Evolutionary conservation across 2,329 filamentous ascomycete genomes (phyloP), one percentile per base, ranked within the genome.

Genomic region (Aspergillus sp.): DNA sequence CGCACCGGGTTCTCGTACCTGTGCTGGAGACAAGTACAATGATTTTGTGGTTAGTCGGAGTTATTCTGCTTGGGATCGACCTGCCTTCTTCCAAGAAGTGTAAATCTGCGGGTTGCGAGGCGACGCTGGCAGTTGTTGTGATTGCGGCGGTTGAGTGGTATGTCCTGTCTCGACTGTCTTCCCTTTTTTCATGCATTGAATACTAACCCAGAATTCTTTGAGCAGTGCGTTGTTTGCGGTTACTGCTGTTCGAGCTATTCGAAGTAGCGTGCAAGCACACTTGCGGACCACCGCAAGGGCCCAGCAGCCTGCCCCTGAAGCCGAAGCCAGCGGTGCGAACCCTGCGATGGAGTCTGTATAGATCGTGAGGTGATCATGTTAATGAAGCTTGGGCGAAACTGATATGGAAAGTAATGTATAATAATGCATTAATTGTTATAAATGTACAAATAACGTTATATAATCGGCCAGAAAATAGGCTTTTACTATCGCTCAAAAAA

Each of bases 1-100:
- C 58, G 5, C 57, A 59, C 43, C 53, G 59, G 39, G 25, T 54
- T 17, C 54, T 53, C 20, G 17, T 37, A 6, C 33, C 33, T 37
- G n/a, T 37, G 3, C 6, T 37, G 33, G 33, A 37, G 10, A 37
- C 17, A 3, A 37, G 33, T 10, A 37, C 33, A 1, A 15, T 37
- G n/a, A 19, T 37, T 37, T 4, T 37, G 3, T 37, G 33, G 33
- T 37, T 37, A n/a, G 33, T 37, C n/a, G 33, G 33, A 6, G 33
- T 37, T 3, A 37, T 37, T 19, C 33, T 37, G n/a, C 33, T 37
- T 17, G 33, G 33, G 5, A 37, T 37, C 5, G n/a, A 37, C n/a
- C 13, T 37, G 33, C 33, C 33, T 17, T 37, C 33, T 19, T 15
- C n/a, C n/a, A 33, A 33, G 17, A 6, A 37, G n/a, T 37, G 33